Evolutionary conservation across 495 filamentous ascomycete species (phyloP), one percentile per base, ranked within the genome.

Genomic region (Letharia lupina): DNA sequence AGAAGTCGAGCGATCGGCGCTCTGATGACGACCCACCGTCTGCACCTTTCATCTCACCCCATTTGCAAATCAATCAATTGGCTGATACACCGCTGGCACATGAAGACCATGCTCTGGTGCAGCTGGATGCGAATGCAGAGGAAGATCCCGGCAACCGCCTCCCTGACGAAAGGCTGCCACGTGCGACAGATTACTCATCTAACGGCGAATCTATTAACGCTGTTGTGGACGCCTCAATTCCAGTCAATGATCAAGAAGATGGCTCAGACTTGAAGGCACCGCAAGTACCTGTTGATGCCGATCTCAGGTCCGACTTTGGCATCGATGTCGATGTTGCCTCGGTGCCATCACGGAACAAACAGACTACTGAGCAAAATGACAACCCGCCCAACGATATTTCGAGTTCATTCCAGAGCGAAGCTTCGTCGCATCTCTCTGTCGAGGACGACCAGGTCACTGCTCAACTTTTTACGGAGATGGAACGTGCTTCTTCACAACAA

Each of bases 11-110:
- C 20, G 64, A 75, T 13, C 73, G 80, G 9, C 71, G 77, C 16
- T 39, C 47, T 33, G 75, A 80, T 20, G 69, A 75, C 4, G 82
- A 81, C 23, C 78, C 78, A 47, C 79, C 79, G 13, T 86, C 83
- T 8, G 85, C 84, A 5, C 83, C 83, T 2, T 23, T 28, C 66
- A 15, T 67, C 57, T 62, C 61, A 12, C 52, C 62, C 52, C n/a
- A 40, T 40, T 52, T 40, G 15, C 23, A 41, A 12, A 42, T 37
- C 35, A 37, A 28, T 47, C 31, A 44, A 52, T 13, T 45, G 35
- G 28, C 45, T 59, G 33, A 65, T 39, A 35, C 58, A 33, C 40
- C 42, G 40, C 10, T 47, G 18, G 56, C 12, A 28, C 33, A 47
- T 48, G 63, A 58, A 37, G 33, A 60, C 28, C 8, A 60, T 47